Base-by-base conservation (phyloP, 2,329 filamentous ascomycete species). In the Periconia sp. region DNA sequence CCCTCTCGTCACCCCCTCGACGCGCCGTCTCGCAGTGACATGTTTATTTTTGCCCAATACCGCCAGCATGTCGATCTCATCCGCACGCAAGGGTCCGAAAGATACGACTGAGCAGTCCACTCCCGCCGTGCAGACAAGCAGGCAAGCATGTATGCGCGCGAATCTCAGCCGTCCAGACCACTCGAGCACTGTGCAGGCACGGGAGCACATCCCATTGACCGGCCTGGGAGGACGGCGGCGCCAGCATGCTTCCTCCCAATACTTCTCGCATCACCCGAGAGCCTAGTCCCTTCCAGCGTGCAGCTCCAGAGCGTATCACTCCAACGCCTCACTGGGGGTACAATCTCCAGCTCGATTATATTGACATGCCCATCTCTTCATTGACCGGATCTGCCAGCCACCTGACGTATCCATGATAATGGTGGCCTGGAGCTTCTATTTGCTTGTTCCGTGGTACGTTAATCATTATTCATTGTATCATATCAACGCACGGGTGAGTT, bases 231-330 rank as follows among this genome's bases (percentile, higher is more conserved):
- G 24, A 38, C 39, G 16, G 32, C 52, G 26, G 50, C 50, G 58
- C 36, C 48, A 49, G 42, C 49, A 63, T 50, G 37, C 59, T 49
- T 56, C 67, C 67, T 59, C 59, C 68, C 48, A 49, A 68, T 61
- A 51, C 70, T 22, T 75, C 76, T 30, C 78, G 79, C 44, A 71
- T 85, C 15, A 81, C 88, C 22, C 66, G 79, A 45, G 86, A 84
- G 61, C 88, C 88, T 73, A 87, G 2, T 82, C 75, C 79, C 45
- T 76, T 79, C 9, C 85, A 90, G 68, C 66, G 74, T 21, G 77
- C 84, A 46, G 82, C 91, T 62, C 87, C 88, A 79, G 87, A 52
- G 79, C 80, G 43, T 94, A 90, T 63, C 87, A 94, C 66, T 70
- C n/a, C n/a, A n/a, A n/a, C n/a, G n/a, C n/a, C n/a, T n/a, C n/a